phyloP scores from a whole-genome alignment of 2,329 filamentous ascomycete species.

The Xylariales sp. region DNA sequence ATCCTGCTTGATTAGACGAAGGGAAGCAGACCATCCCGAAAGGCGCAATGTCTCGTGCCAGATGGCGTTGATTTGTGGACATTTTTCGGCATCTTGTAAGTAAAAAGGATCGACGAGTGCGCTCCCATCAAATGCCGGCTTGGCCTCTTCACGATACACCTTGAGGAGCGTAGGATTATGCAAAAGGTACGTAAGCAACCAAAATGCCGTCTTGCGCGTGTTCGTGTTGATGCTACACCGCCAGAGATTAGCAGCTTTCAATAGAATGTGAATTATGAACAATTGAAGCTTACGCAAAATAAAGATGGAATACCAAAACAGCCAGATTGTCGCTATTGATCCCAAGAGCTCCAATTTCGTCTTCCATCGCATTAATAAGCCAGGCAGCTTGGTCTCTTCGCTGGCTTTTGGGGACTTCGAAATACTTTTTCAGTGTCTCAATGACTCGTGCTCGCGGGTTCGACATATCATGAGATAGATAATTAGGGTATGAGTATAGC shows the following conservation, averaged over 20 bases:
- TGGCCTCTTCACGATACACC: neutral
- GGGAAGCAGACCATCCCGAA: no score
- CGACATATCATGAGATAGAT: neutral
- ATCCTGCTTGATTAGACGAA: no score
- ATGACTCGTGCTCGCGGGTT: neutral
- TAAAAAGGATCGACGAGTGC: neutral
- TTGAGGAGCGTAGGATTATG: neutral
- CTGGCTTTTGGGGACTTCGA: neutral
- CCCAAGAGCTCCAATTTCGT: neutral
- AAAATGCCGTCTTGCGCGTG: neutral
- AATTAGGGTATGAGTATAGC: neutral
- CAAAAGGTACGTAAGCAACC: neutral
- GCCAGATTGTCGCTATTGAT: neutral
- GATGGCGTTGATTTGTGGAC: no score
- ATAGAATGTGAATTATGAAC: no score
- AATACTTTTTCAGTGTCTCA: neutral
- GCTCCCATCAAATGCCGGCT: neutral
- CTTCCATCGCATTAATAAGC: neutral
- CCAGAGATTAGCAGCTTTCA: neutral
- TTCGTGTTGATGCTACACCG: constrained; percentile 15
- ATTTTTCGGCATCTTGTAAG: neutral
- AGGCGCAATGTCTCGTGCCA: no score
- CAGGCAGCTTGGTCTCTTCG: neutral
- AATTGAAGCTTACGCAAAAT: constrained; percentile 1
- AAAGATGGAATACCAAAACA: neutral